Evolutionary conservation across 1,284 basidiomycete species (phyloP), one percentile per base, ranked within the genome.

Genomic region (Athelia psychrophila): DNA sequence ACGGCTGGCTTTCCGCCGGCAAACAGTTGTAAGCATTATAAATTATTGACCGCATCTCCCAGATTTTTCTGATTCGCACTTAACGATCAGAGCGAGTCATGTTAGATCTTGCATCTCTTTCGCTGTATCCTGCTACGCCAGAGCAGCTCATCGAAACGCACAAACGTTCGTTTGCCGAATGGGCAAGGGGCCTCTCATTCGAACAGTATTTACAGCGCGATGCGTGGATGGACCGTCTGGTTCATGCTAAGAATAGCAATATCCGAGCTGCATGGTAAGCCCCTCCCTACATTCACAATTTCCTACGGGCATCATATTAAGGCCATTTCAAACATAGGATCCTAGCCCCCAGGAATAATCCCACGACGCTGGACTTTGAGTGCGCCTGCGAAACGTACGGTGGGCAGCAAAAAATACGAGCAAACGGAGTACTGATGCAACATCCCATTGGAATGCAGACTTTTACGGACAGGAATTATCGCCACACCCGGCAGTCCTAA

Each of bases 321-420:
- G 32, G 32, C 30, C 19, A 22, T 22, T 20, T 48, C 19, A 16
- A 30, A 44, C 22, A 33, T 53, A 79, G 77, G 77, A 73, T 77
- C 0, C 62, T 79, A 8, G 75, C 70, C 33, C 74, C 71, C 2
- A 61, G 71, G 44, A 60, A 64, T 30, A 59, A 75, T 52, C 66
- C 72, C 0, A 59, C 59, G 2, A 73, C 74, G 1, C 54, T 75
- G 2, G 67, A 77, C 50, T 75, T 76, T 52, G 65, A 68, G 60
- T 75, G 73, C 53, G 65, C 74, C 33, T 77, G 76, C 53, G 75
- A 78, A 56, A 76, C 75, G 77, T 78, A 30, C 54, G 70, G 20
- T 33, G 18, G 12, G 44, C 23, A 27, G 19, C 18, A 13, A n/a
- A 13, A 25, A 33, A 19, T 36, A 55, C 19, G 35, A 10, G 5